Evolutionary conservation across 345 rosid genomes (phyloP).

Genomic region (Murraya paniculata): DNA sequence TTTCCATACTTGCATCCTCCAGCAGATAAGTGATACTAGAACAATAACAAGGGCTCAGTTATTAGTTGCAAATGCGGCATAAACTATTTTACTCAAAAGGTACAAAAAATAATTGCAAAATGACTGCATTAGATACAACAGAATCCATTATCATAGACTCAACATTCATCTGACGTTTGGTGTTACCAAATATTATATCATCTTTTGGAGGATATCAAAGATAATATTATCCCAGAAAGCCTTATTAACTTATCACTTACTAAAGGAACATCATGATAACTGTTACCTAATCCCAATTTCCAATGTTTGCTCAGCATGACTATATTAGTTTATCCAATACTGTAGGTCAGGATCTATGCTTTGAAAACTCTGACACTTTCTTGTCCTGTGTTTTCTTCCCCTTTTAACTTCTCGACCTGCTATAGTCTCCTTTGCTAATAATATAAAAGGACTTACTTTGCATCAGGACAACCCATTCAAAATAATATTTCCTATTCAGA

Average conservation of each 20-base stretch:
- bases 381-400: not conserved
- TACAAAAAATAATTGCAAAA: not conserved
- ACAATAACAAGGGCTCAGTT: constrained; percentile 2
- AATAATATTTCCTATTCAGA: not conserved
- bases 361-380: not conserved
- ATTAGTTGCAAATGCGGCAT: not conserved
- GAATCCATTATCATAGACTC: not conserved
- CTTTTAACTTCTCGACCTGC: not conserved
- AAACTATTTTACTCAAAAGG: not conserved
- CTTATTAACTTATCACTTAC: not conserved
- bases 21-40: constrained; percentile 41
- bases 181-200: not conserved
- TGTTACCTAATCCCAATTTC: not conserved
- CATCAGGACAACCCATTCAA: not conserved
- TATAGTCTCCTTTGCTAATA: not conserved
- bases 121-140: not conserved
- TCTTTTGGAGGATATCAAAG: constrained; percentile 2
- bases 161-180: not conserved
- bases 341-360: not conserved
- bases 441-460: not conserved
- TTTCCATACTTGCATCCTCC: constrained; percentile 54
- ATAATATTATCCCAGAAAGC: not conserved
- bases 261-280: not conserved
- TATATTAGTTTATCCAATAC: not conserved
- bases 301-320: not conserved